These are phyloP conservation scores for Colletotrichum euphorbiae DNA, from an alignment of 2,329 filamentous ascomycete genomes.

Conservation along the genomic window DNA sequence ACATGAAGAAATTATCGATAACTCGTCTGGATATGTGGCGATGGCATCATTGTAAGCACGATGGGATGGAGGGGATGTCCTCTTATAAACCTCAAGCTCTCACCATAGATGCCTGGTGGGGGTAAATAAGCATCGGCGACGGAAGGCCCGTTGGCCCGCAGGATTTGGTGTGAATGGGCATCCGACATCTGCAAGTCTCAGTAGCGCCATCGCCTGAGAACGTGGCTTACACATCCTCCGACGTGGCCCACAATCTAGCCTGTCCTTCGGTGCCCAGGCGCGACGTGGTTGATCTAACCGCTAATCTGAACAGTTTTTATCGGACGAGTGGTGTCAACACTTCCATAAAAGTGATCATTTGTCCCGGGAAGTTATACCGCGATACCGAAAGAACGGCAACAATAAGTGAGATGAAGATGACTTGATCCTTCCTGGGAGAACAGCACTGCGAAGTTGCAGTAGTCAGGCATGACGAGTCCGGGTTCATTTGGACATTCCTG, in stretches of 20 bases:
- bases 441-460: no score
- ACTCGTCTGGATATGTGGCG: neutral
- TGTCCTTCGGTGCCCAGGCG: neutral
- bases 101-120: neutral
- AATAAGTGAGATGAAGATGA: no score
- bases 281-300: neutral
- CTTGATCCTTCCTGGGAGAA: no score
- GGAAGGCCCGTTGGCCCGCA: constrained; percentile 17
- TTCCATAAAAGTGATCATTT: no score
- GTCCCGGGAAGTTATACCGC: neutral
- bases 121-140: no score
- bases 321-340: no score
- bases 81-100: neutral
- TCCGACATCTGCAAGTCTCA: constrained; percentile 5
- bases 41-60: neutral
- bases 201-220: neutral
- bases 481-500: no score
- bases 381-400: neutral
- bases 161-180: constrained; percentile 7
- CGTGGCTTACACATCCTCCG: constrained; percentile 16
- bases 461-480: no score
- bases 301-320: neutral
- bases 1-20: neutral
- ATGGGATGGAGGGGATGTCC: neutral
- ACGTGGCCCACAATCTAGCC: neutral